Evolutionary conservation across 2,329 filamentous ascomycete species (phyloP).

Genomic region (Aspergillus amoenus): DNA sequence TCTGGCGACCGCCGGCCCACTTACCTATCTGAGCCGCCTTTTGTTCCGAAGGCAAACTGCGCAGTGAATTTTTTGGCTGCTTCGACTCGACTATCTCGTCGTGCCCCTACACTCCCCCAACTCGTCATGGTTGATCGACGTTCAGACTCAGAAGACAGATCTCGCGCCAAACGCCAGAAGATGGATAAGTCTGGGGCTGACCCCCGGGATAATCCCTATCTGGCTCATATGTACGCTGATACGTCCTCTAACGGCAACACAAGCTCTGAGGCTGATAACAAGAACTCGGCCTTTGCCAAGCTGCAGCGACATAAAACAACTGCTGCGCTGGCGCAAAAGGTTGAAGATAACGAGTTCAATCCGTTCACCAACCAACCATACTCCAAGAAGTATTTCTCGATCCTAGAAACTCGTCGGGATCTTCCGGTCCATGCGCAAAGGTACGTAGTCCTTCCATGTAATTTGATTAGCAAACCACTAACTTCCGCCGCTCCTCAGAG

Average conservation of each 20-base stretch:
- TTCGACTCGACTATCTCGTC: conserved; percentile 9
- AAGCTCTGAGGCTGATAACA: conserved; percentile 23
- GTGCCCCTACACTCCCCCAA: conserved; percentile 15
- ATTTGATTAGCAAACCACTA: not conserved
- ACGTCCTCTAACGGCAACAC: conserved; percentile 37
- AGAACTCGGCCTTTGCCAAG: conserved; percentile 56
- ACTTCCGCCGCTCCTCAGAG: conserved; percentile 48
- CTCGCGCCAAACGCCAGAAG: conserved; percentile 57
- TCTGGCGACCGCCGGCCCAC: conserved; percentile 30
- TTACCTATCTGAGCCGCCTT: conserved; percentile 31
- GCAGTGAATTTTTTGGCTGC: conserved; percentile 13
- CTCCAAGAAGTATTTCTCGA: conserved; percentile 83
- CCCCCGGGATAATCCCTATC: conserved; percentile 74
- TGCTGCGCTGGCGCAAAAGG: conserved; percentile 66
- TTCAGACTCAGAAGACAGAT: conserved; percentile 50
- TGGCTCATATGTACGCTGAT: conserved; percentile 79
- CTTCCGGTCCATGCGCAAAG: conserved; percentile 91
- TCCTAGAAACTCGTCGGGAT: conserved; percentile 77
- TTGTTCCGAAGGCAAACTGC: conserved; percentile 17
- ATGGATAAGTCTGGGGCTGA: conserved; percentile 49
- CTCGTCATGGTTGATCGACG: conserved; percentile 57
- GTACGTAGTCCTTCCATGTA: conserved; percentile 44
- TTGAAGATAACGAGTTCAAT: conserved; percentile 79
- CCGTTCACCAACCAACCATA: conserved; percentile 79
- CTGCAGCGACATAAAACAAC: conserved; percentile 81